phyloP scores from a whole-genome alignment of 2,329 filamentous ascomycete genomes.

The Ustilaginoidea virens region DNA sequence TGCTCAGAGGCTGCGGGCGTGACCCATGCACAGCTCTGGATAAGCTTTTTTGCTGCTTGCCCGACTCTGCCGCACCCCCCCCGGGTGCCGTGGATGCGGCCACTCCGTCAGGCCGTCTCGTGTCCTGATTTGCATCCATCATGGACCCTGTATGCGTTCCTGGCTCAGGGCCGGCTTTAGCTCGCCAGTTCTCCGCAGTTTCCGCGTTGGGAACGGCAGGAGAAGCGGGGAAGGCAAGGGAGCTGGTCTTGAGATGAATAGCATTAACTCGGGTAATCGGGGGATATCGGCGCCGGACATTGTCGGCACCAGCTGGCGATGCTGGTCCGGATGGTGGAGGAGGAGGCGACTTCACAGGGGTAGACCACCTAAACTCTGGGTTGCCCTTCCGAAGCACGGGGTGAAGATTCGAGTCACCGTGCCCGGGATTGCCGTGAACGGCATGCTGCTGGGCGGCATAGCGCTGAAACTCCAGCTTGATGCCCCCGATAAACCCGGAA shows the following conservation, averaged over 20 bases:
- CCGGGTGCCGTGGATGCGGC: no score
- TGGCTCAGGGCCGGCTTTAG: conserved; percentile 11
- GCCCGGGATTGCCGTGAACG: conserved; percentile 12
- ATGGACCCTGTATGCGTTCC: conserved; percentile 1
- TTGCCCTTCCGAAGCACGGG: conserved; percentile 18
- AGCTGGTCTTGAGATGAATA: conserved; percentile 11
- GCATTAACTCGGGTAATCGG: conserved; percentile 20
- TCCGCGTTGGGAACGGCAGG: conserved; percentile 15
- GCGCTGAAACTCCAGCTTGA: conserved; percentile 24
- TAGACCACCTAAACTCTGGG: conserved; percentile 12
- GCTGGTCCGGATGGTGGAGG: conserved; percentile 4
- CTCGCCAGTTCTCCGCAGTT: conserved; percentile 18
- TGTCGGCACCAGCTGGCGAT: conserved; percentile 11
- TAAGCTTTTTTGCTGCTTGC: background rate
- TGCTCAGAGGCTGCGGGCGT: background rate
- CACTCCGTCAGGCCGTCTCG: no score
- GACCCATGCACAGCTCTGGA: background rate
- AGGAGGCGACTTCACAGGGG: conserved; percentile 13
- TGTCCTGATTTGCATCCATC: no score
- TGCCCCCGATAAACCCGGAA: conserved; percentile 23
- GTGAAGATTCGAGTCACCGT: conserved; percentile 15
- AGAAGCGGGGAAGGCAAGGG: conserved; percentile 13
- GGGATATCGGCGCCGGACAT: conserved; percentile 18
- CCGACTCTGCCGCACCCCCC: no score
- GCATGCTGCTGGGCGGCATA: conserved; percentile 16